Conservation (phyloP, 2,329 filamentous ascomycete species). For the Diaporthe eres region DNA sequence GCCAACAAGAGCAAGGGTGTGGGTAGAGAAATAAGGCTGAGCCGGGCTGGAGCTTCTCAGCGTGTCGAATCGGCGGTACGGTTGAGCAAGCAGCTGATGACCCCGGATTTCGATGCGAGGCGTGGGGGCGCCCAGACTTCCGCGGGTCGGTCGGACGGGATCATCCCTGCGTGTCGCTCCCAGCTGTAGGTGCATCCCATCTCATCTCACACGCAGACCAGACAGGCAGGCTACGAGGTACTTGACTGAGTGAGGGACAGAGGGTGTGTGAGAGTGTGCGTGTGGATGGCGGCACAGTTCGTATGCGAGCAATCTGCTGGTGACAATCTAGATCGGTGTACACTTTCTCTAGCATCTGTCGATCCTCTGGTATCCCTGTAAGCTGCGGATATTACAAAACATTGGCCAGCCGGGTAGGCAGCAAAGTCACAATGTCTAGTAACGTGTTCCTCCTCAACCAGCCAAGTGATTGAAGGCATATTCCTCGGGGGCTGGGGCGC, state of each 20-base stretch:
- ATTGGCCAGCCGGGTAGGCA: conserved; percentile 10
- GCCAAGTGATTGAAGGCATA: background rate
- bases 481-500: background rate
- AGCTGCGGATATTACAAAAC: background rate
- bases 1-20: background rate
- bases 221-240: background rate
- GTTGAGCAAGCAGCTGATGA: conserved; percentile 21
- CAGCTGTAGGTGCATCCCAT: conserved; percentile 10
- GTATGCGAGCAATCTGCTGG: background rate
- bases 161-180: conserved; percentile 3
- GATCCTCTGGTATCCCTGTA: background rate
- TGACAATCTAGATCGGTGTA: conserved; percentile 12
- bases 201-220: background rate
- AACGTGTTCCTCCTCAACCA: background rate
- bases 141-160: conserved; percentile 1
- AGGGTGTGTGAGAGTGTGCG: background rate
- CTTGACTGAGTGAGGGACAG: background rate
- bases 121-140: conserved; percentile 23
- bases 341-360: background rate
- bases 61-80: conserved; percentile 27
- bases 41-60: conserved; percentile 29
- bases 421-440: conserved; percentile 3
- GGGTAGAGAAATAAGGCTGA: conserved; percentile 36
- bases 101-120: conserved; percentile 26
- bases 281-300: background rate